A percentile compares a stretch with the other conserved stretches of the same genome.
Conservation (phyloP, 305 asterid genomes). For the Withania somnifera region DNA sequence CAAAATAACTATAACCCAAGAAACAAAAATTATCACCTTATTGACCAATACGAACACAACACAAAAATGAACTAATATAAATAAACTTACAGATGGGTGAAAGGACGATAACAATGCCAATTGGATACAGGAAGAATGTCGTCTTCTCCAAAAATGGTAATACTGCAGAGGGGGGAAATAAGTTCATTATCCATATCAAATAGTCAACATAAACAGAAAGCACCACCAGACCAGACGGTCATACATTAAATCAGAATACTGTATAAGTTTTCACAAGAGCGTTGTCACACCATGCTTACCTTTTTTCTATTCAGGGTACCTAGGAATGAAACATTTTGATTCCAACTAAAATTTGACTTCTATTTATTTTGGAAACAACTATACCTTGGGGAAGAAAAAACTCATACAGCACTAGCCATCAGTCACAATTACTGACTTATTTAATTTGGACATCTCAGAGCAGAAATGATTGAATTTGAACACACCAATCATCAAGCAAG, state of each 20-base stretch:
- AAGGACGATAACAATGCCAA: slow-evolving; percentile 34
- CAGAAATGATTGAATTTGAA: not conserved
- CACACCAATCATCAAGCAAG: not conserved
- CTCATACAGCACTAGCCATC: not conserved
- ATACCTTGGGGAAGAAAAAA: not conserved
- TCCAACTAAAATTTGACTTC: not conserved
- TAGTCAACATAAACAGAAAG: not conserved
- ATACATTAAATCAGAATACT: not conserved
- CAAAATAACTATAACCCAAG: slow-evolving; percentile 54
- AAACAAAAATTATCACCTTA: not conserved
- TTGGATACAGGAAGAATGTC: slow-evolving; percentile 41
- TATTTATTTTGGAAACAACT: not conserved
- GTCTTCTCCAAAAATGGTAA: slow-evolving; percentile 44
- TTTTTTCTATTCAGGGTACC: not conserved
- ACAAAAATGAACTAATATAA: not conserved
- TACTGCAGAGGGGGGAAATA: slow-evolving; percentile 16
- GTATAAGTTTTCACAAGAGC: not conserved
- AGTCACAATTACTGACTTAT: not conserved
- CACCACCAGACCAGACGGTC: not conserved
- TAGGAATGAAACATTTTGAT: not conserved
- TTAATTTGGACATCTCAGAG: not conserved
- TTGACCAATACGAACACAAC: not conserved
- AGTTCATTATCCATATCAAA: not conserved
- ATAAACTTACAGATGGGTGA: slow-evolving; percentile 58
- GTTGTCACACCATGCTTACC: not conserved